Evolutionary conservation across 768 basidiomycete species (phyloP).

Genomic region (Porpolomopsis calyptriformis): DNA sequence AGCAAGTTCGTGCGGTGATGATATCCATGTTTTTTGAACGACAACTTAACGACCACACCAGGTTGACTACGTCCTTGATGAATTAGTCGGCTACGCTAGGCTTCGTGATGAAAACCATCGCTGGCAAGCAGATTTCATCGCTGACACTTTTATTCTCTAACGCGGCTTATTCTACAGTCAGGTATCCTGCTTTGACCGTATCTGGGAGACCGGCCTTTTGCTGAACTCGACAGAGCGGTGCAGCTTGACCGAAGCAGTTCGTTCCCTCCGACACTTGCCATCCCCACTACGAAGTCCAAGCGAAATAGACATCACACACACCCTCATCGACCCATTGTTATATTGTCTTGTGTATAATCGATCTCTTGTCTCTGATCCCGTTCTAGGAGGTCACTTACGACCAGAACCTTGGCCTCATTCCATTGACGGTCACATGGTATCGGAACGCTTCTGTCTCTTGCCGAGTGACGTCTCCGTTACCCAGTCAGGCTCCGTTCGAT

Average conservation of each 20-base stretch:
- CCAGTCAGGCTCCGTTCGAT: conserved; percentile 18
- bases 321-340: conserved; percentile 31
- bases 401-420: conserved; percentile 21
- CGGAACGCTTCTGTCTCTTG: conserved; percentile 29
- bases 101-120: conserved; percentile 27
- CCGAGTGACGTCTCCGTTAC: conserved; percentile 34
- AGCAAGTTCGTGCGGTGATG: conserved; percentile 25
- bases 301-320: conserved; percentile 15
- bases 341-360: conserved; percentile 31
- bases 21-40: not conserved
- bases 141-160: not conserved
- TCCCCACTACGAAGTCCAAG: not conserved
- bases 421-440: conserved; percentile 31
- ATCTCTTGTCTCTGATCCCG: conserved; percentile 26
- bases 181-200: conserved; percentile 46
- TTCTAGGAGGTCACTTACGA: conserved; percentile 11
- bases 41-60: conserved; percentile 11
- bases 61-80: conserved; percentile 40
- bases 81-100: conserved; percentile 34
- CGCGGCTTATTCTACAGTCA: conserved; percentile 24
- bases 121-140: conserved; percentile 23
- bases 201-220: conserved; percentile 34
- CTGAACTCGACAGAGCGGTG: conserved; percentile 11
- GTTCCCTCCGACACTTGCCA: conserved; percentile 12
- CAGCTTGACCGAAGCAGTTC: conserved; percentile 17